These are phyloP conservation scores for Triticum urartu DNA, from an alignment of 176 grass and related monocot species.

Conservation along the genomic window DNA sequence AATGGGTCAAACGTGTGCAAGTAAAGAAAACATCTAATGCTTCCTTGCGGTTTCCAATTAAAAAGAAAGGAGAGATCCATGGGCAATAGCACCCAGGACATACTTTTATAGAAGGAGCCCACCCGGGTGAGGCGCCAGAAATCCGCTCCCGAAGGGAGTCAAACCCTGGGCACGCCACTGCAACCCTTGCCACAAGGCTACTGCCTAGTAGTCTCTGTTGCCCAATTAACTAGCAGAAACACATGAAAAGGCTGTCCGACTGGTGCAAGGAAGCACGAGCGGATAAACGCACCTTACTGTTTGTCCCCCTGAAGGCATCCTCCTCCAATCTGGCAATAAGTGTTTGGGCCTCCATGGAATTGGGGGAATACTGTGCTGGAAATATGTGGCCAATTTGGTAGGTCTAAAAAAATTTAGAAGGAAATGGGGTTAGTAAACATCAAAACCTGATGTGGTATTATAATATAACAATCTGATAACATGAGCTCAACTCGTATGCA, in stretches of 20 bases:
- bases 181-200: too few species aligned
- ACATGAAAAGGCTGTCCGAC: not conserved
- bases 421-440: not conserved
- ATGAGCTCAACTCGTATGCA: not conserved
- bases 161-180: too few species aligned
- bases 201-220: not conserved
- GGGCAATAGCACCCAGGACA: too few species aligned
- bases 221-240: not conserved
- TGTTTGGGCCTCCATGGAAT: not conserved
- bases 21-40: not conserved
- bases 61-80: too few species aligned
- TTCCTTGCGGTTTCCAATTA: not conserved
- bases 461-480: not conserved
- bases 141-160: too few species aligned
- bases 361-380: not conserved
- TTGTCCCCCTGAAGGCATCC: not conserved
- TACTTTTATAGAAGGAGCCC: too few species aligned
- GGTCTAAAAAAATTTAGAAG: not conserved
- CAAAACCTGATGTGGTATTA: not conserved
- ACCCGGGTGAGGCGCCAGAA: too few species aligned
- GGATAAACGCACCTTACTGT: constrained; percentile 13
- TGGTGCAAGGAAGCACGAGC: not conserved
- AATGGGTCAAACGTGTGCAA: not conserved
- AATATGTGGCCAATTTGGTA: not conserved
- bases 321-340: not conserved